Base-by-base conservation (phyloP, 108 stramenopile genomes). In the Nitzschia sp. region DNA sequence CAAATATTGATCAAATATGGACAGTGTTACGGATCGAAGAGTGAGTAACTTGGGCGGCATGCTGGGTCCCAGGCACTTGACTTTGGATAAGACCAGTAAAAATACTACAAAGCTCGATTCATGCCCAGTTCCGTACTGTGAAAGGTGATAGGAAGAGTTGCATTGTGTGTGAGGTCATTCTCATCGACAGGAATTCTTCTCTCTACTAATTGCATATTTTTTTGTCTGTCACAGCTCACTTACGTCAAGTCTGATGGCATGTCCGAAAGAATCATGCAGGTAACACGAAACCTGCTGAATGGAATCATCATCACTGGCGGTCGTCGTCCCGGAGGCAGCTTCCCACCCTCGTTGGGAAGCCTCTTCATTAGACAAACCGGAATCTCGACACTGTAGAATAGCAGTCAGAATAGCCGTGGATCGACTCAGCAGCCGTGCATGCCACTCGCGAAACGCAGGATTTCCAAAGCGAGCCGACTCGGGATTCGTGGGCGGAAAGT, bases 101-200 rank as follows among this genome's bases (percentile, higher is more conserved):
- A 94, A 90, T 2, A 98, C 88, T 17, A 88, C 59, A 75, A 98
- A 97, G 38, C 90, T 92, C n/a, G 77, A 89, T 68, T 98, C 97
- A 67, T 98, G 97, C 15, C 97, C 97, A 25, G 97, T 98, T 9
- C 97, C 97, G 73, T 95, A 98, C 68, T n/a, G n/a, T n/a, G n/a
- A n/a, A n/a, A n/a, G n/a, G n/a, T n/a, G n/a, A n/a, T n/a, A n/a
- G n/a, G n/a, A n/a, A n/a, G n/a, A n/a, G n/a, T n/a, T n/a, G n/a
- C n/a, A n/a, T n/a, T n/a, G n/a, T n/a, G n/a, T n/a, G n/a, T n/a
- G n/a, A n/a, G n/a, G n/a, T n/a, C n/a, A n/a, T n/a, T n/a, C n/a
- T n/a, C n/a, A n/a, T n/a, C n/a, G n/a, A n/a, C n/a, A n/a, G n/a
- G n/a, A n/a, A n/a, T n/a, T n/a, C n/a, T n/a, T n/a, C n/a, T n/a